Percentiles rank a stretch among this genome's conserved stretches.
Conservation (phyloP, 352 stramenopile species). For the Globisporangium echinulatum region DNA sequence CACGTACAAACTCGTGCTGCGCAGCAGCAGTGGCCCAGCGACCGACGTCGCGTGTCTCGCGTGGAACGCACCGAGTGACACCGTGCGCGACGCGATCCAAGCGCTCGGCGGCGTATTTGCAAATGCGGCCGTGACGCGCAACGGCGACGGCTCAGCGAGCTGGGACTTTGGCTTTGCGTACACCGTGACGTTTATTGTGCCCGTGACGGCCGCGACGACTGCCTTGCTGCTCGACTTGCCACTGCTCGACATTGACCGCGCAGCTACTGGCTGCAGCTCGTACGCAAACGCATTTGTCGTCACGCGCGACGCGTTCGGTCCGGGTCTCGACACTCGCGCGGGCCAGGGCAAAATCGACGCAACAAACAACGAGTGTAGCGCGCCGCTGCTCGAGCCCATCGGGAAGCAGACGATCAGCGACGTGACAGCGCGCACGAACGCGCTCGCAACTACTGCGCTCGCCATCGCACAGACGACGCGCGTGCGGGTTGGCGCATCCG, state of each 20-base stretch:
- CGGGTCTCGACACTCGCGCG: conserved; percentile 37
- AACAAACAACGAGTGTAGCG: conserved; percentile 47
- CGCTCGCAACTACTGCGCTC: conserved; percentile 23
- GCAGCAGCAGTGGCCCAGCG: conserved; percentile 1
- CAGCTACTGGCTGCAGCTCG: conserved; percentile 21
- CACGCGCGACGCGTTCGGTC: conserved; percentile 39
- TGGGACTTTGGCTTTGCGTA: conserved; percentile 79
- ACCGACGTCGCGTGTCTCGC: conserved; percentile 28
- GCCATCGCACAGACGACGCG: conserved; percentile 34
- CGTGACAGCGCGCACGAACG: conserved; percentile 22
- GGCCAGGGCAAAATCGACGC: conserved; percentile 49
- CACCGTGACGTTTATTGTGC: conserved; percentile 39
- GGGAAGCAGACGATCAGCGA: conserved; percentile 40
- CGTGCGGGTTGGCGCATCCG: conserved; percentile 13
- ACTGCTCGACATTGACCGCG: conserved; percentile 23
- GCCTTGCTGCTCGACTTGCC: conserved; percentile 36
- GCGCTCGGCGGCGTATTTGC: conserved; percentile 23
- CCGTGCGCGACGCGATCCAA: conserved; percentile 24
- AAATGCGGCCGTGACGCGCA: conserved; percentile 19
- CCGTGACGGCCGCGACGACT: conserved; percentile 27
- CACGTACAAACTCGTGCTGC: conserved; percentile 25
- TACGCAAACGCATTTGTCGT: conserved; percentile 22
- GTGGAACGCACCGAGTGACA: conserved; percentile 18
- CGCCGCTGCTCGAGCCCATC: conserved; percentile 30
- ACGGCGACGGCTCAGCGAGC: conserved; percentile 41